phyloP scores from a whole-genome alignment of 371 early-diverging fungal genomes.

The Umbelopsis sp. region DNA sequence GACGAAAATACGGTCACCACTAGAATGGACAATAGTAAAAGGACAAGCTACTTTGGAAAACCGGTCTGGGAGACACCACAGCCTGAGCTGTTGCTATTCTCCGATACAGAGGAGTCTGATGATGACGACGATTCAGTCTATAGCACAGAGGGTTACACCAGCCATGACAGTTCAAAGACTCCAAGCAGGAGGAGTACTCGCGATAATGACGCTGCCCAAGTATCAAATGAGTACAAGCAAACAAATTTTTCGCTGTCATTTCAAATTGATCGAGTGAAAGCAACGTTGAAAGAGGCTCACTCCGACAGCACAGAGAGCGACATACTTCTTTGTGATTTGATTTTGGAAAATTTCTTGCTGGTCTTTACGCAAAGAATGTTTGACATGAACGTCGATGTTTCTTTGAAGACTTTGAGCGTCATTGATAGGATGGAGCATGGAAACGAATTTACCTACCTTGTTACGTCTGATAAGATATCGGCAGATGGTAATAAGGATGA shows the following conservation, averaged over 20 bases:
- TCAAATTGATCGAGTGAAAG: slow-evolving; percentile 72
- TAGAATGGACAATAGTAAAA: neutral
- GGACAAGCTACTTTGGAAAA: slow-evolving; percentile 1
- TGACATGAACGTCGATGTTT: slow-evolving; percentile 76
- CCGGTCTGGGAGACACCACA: neutral
- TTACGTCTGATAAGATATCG: slow-evolving; percentile 54
- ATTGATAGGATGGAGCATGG: slow-evolving; percentile 76
- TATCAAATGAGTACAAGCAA: slow-evolving; percentile 36
- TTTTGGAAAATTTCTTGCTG: slow-evolving; percentile 73
- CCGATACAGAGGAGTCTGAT: neutral
- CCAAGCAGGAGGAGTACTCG: slow-evolving; percentile 3
- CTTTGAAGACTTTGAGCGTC: slow-evolving; percentile 74
- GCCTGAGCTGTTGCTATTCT: neutral
- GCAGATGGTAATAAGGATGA: slow-evolving; percentile 18
- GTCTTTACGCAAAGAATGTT: slow-evolving; percentile 71
- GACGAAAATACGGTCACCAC: no score
- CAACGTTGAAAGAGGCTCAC: slow-evolving; percentile 55
- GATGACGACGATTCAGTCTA: neutral
- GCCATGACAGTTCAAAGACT: neutral
- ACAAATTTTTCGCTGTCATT: slow-evolving; percentile 71
- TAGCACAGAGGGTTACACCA: neutral
- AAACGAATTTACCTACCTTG: slow-evolving; percentile 67
- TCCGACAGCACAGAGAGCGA: slow-evolving; percentile 46
- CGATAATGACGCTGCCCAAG: slow-evolving; percentile 6
- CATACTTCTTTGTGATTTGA: slow-evolving; percentile 66